Evolutionary conservation across 2,329 filamentous ascomycete species (phyloP).

Genomic region (Cladorrhinum sp.): DNA sequence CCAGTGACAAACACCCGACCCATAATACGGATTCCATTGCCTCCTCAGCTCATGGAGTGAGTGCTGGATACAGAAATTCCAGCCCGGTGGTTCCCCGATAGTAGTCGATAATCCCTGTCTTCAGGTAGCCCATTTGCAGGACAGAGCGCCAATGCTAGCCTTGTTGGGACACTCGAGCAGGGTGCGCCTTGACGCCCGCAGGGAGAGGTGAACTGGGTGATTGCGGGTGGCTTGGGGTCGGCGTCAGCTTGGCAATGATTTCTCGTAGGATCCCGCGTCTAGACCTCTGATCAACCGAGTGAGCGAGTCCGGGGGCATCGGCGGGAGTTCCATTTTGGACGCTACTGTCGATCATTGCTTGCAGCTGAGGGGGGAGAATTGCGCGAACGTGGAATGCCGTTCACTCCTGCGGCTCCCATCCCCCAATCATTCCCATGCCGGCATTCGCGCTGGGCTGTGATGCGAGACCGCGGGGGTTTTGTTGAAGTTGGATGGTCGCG

Average conservation of each 20-base stretch:
- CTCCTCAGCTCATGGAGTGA: slow-evolving; percentile 3
- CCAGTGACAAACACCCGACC: background rate
- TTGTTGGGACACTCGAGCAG: background rate
- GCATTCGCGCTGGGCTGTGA: background rate
- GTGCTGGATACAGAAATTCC: background rate
- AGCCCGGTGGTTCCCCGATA: background rate
- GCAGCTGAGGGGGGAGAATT: background rate
- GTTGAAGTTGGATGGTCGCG: too few species aligned
- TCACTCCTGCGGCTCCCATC: too few species aligned
- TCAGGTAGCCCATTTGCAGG: slow-evolving; percentile 2
- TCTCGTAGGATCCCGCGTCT: background rate
- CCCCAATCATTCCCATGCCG: background rate
- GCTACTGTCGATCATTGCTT: slow-evolving; percentile 2
- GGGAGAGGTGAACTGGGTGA: background rate
- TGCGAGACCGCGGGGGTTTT: background rate
- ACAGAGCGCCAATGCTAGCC: slow-evolving; percentile 6
- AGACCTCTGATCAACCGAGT: background rate
- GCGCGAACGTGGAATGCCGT: too few species aligned
- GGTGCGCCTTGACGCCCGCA: background rate
- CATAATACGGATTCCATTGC: background rate
- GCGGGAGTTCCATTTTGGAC: background rate
- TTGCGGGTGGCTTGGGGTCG: background rate
- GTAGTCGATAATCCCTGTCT: background rate
- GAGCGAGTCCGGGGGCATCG: background rate
- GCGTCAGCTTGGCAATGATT: background rate